Evolutionary conservation across 306 rosid genomes (phyloP).

Genomic region (Corylus avellana): DNA sequence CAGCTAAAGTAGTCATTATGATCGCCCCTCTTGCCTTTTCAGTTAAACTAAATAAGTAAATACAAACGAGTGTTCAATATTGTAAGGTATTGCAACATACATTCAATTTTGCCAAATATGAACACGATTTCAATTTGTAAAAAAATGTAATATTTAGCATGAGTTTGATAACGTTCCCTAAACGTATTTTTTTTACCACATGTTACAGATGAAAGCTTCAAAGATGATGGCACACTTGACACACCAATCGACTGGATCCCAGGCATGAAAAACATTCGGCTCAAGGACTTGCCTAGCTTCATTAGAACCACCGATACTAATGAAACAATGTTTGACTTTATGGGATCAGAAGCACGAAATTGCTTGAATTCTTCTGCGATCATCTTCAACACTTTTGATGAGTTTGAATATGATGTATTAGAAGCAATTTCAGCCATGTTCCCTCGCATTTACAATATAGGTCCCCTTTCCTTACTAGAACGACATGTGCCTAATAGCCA

Average conservation of each 20-base stretch:
- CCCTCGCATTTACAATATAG: slow-evolving; percentile 40
- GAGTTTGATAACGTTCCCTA: background rate
- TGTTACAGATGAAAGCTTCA: slow-evolving; percentile 33
- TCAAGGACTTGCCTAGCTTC: slow-evolving; percentile 46
- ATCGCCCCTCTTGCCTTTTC: too few relatives aligned
- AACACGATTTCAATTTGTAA: background rate
- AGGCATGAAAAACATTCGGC: slow-evolving; percentile 40
- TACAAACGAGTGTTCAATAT: too few relatives aligned
- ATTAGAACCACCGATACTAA: slow-evolving; percentile 27
- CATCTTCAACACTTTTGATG: slow-evolving; percentile 40
- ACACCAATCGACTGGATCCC: slow-evolving; percentile 43
- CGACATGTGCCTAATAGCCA: slow-evolving; percentile 24
- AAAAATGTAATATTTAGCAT: background rate
- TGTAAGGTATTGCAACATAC: too few relatives aligned
- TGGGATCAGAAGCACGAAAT: slow-evolving; percentile 32
- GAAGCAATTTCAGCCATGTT: slow-evolving; percentile 33
- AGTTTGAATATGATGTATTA: slow-evolving; percentile 41
- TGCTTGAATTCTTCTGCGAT: slow-evolving; percentile 39
- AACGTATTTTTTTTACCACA: background rate
- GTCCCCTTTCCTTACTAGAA: slow-evolving; percentile 35
- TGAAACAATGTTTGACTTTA: slow-evolving; percentile 42
- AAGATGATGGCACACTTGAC: slow-evolving; percentile 31
- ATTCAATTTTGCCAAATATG: background rate
- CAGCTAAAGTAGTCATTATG: too few relatives aligned
- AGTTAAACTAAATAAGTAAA: too few relatives aligned